Evolutionary conservation across 75 land plant species (phyloP), one percentile per base, ranked within the genome.

Genomic region (Azolla pinnata): DNA sequence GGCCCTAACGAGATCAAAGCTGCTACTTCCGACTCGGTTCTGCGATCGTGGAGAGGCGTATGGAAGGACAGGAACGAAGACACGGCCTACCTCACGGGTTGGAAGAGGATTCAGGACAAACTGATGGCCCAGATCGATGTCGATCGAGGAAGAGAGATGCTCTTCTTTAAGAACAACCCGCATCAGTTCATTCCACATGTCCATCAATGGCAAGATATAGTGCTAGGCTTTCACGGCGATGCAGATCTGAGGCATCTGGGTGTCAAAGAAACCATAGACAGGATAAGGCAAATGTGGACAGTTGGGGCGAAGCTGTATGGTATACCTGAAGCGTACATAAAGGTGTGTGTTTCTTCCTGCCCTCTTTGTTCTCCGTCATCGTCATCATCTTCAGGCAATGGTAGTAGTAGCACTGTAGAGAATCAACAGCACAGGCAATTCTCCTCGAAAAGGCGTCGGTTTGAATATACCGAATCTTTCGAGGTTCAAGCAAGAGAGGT

Each of bases 31-130:
- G 64, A 27, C 9, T 16, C 68, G 16, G 81, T 87, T 27, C 80
- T 87, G 32, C 23, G 38, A 23, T 78, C 82, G 24, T 87, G 92
- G 92, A 74, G 92, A 10, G 23, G 69, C 21, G 92, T 87, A 8
- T 87, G 92, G 92, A 87, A 84, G 69, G 92, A 87, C 61, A 78
- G 92, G n/a, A 84, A 87, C 60, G 88, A 87, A 70, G 92, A 79
- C 61, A 87, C 92, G 0, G 92, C 92, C 1, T 87, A 87, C 54
- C 5, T 71, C 38, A 87, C 92, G 2, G 92, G 85, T 27, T 87
- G 92, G 92, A 87, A 87, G 67, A 71, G 92, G 29, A 84, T 87
- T 40, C 92, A 87, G 82, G 92, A 87, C 52, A 87, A 84, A 81
- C 85, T 87, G 55, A 23, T 56, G 19, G 82, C 85, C 17, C 70